phyloP scores from a whole-genome alignment of 1,284 basidiomycete genomes.

The Papiliotrema fonsecae region DNA sequence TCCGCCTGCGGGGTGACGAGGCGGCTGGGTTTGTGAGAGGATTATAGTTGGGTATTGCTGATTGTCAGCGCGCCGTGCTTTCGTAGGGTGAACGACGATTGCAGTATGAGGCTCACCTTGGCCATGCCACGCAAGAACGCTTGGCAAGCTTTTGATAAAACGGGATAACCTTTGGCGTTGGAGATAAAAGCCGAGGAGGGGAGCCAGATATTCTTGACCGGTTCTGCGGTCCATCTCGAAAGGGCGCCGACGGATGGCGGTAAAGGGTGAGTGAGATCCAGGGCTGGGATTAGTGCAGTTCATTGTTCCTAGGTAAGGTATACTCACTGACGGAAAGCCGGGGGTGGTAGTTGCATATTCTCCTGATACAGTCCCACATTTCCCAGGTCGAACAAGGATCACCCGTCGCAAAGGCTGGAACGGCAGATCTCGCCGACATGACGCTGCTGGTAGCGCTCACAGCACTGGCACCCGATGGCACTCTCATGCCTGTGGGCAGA shows the following conservation, averaged over 20 bases:
- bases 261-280: slow-evolving; percentile 83
- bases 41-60: slow-evolving; percentile 79
- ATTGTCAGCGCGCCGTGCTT: no score
- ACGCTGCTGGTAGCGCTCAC: slow-evolving; percentile 26
- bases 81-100: no score
- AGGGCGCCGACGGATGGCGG: slow-evolving; percentile 68
- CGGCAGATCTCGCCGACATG: slow-evolving; percentile 15
- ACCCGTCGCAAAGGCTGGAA: slow-evolving; percentile 36
- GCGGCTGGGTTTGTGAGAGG: slow-evolving; percentile 61
- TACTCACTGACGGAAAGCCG: slow-evolving; percentile 72
- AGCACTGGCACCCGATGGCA: slow-evolving; percentile 17
- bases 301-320: not conserved
- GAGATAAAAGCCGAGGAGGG: slow-evolving; percentile 89
- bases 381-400: slow-evolving; percentile 89
- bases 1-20: slow-evolving; percentile 71
- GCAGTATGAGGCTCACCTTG: slow-evolving; percentile 71
- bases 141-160: slow-evolving; percentile 87
- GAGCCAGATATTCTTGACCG: slow-evolving; percentile 78
- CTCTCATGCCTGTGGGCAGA: slow-evolving; percentile 10
- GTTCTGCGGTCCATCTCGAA: slow-evolving; percentile 86
- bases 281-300: slow-evolving; percentile 53
- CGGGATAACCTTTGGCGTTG: slow-evolving; percentile 95
- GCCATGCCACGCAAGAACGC: slow-evolving; percentile 80
- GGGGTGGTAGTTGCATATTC: slow-evolving; percentile 79
- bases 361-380: slow-evolving; percentile 92